Percentiles rank a stretch among this genome's conserved stretches.
Conservation (phyloP, 257 asterid species). For the Asclepias syriaca region DNA sequence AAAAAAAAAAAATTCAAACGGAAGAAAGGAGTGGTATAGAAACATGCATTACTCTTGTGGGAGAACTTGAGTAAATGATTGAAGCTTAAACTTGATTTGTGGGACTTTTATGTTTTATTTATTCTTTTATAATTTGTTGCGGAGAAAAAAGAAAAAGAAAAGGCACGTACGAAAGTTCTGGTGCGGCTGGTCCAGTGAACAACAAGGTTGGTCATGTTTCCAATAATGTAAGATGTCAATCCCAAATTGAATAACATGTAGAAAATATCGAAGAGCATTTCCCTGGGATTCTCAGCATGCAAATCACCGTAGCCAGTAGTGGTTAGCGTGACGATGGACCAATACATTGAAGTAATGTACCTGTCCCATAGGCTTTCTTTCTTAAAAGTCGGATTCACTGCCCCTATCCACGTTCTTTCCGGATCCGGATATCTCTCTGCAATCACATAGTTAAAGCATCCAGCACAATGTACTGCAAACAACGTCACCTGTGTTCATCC, state of each 20-base stretch:
- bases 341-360: constrained; percentile 66
- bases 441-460: constrained; percentile 69
- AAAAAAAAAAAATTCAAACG: no score
- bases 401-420: constrained; percentile 74
- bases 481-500: constrained; percentile 57
- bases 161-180: constrained; percentile 49
- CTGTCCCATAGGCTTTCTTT: constrained; percentile 54
- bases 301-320: constrained; percentile 93
- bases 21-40: no score
- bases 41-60: not conserved
- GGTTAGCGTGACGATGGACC: constrained; percentile 86
- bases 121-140: not conserved
- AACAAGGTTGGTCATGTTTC: constrained; percentile 96
- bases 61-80: not conserved
- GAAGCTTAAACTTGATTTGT: not conserved
- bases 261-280: constrained; percentile 73
- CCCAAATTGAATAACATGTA: constrained; percentile 90
- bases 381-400: constrained; percentile 60
- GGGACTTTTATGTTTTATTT: not conserved
- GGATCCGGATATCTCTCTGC: constrained; percentile 80
- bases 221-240: constrained; percentile 76
- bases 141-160: not conserved
- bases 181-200: constrained; percentile 97
- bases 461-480: constrained; percentile 76
- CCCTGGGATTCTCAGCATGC: constrained; percentile 77